phyloP scores from a whole-genome alignment of 139 green algal genomes.

The Haematococcus sp. region DNA sequence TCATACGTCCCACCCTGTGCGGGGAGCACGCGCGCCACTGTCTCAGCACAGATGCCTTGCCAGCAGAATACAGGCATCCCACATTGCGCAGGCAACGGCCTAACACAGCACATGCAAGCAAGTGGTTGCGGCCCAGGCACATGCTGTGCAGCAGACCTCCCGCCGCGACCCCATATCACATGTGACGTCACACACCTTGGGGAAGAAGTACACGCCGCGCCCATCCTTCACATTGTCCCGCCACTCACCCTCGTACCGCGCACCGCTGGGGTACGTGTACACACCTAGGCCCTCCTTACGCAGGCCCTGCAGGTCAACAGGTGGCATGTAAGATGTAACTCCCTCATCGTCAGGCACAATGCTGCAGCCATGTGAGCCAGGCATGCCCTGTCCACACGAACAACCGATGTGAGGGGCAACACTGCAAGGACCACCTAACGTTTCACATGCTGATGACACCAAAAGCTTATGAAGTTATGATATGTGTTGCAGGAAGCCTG shows the following conservation, averaged over 20 bases:
- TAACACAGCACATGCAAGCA: no score
- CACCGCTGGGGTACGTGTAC: slow-evolving; percentile 74
- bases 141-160: not conserved
- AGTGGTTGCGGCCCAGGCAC: not conserved
- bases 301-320: slow-evolving; percentile 31
- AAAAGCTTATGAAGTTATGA: no score
- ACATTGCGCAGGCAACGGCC: not conserved
- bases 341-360: no score
- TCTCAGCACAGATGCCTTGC: not conserved
- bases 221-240: slow-evolving; percentile 73
- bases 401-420: no score
- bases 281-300: slow-evolving; percentile 74
- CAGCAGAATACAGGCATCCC: not conserved
- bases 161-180: not conserved
- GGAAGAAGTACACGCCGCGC: slow-evolving; percentile 76
- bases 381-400: no score
- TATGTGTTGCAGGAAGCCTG: no score
- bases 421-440: no score
- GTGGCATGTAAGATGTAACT: no score
- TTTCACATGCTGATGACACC: no score
- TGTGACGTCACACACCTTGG: slow-evolving; percentile 61
- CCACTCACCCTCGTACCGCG: slow-evolving; percentile 82
- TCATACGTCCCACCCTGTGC: slow-evolving; percentile 74
- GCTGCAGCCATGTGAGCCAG: no score
- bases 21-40: not conserved